Conservation (phyloP, 257 asterid genomes). For the Fraxinus cuspidata region DNA sequence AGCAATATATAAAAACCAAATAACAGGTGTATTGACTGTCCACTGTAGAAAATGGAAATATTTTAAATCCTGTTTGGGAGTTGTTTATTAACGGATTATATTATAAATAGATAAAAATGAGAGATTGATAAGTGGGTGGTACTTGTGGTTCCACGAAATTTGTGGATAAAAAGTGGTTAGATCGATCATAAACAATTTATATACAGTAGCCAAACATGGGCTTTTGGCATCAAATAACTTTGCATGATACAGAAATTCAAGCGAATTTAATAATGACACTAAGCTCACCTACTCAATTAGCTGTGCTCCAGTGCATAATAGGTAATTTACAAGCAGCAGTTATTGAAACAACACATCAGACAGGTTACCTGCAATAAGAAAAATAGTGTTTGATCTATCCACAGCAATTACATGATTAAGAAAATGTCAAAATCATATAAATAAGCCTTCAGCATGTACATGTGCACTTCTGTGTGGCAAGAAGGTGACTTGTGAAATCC, state of each 20-base stretch:
- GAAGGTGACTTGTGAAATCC: background rate
- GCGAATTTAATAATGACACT: background rate
- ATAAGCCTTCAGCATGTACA: background rate
- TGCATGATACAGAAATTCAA: slow-evolving; percentile 1
- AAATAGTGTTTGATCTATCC: background rate
- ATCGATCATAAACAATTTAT: too few species aligned
- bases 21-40: background rate
- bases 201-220: too few species aligned
- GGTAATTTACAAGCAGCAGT: background rate
- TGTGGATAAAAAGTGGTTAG: too few species aligned
- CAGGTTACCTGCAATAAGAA: background rate
- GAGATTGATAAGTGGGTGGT: too few species aligned
- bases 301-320: background rate
- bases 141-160: too few species aligned
- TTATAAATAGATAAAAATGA: too few species aligned
- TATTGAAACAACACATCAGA: background rate
- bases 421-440: background rate
- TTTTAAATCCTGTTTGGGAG: background rate
- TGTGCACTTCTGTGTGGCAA: background rate
- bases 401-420: background rate
- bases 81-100: too few species aligned
- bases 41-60: background rate
- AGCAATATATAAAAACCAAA: background rate
- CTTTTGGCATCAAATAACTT: background rate
- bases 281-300: background rate